phyloP scores from a whole-genome alignment of 805 yeast species.

The Starmerella geochares region DNA sequence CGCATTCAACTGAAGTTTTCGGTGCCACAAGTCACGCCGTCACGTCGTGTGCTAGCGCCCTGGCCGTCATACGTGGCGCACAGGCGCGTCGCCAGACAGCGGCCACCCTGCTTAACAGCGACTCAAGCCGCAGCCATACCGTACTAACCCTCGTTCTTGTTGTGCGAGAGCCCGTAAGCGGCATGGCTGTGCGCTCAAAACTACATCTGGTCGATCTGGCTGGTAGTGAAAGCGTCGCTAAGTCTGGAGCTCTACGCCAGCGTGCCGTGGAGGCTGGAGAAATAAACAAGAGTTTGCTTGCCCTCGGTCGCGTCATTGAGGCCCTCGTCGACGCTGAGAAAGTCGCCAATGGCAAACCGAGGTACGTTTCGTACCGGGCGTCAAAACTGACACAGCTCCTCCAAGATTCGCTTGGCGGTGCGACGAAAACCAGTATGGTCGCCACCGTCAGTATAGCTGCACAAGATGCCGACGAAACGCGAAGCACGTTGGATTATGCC shows the following conservation, averaged over 20 bases:
- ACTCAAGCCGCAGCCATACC: constrained; percentile 70
- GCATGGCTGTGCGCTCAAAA: constrained; percentile 43
- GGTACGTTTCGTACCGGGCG: constrained; percentile 73
- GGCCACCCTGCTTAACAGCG: constrained; percentile 61
- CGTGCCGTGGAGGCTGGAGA: constrained; percentile 91
- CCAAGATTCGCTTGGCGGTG: constrained; percentile 81
- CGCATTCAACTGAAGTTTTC: constrained; percentile 41
- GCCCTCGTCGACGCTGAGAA: constrained; percentile 9
- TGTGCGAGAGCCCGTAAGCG: constrained; percentile 41
- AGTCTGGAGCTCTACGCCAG: constrained; percentile 78
- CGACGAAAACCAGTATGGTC: constrained; percentile 74
- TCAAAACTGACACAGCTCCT: constrained; percentile 68
- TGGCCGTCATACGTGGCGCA: constrained; percentile 46
- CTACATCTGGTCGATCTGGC: constrained; percentile 86
- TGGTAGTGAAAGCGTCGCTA: constrained; percentile 79
- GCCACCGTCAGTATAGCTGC: constrained; percentile 83
- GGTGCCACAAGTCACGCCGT: constrained; percentile 50
- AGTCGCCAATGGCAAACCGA: neutral
- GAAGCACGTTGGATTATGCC: constrained; percentile 80
- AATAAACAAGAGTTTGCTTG: constrained; percentile 75
- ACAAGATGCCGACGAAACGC: constrained; percentile 66
- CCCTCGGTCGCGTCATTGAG: constrained; percentile 74
- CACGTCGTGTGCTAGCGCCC: constrained; percentile 42
- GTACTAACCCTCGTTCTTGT: constrained; percentile 56
- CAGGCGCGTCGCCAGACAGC: constrained; percentile 60